Evolutionary conservation across 2,329 filamentous ascomycete genomes (phyloP).

Genomic region (Aspergillus phoenicis): DNA sequence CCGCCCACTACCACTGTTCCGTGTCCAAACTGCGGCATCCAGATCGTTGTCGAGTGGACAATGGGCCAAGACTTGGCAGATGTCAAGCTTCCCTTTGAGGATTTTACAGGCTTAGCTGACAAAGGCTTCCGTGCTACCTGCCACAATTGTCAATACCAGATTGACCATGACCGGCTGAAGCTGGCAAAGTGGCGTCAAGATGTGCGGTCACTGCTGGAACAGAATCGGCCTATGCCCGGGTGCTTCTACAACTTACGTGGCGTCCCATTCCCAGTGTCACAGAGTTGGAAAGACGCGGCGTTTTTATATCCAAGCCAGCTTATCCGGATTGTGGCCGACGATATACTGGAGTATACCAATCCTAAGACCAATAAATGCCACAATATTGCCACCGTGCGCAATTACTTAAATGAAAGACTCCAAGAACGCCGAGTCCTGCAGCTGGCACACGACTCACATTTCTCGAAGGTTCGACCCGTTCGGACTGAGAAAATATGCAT

Average conservation of each 20-base stretch:
- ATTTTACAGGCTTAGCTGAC: constrained; percentile 36
- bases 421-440: constrained; percentile 41
- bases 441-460: constrained; percentile 13
- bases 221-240: constrained; percentile 64
- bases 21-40: constrained; percentile 58
- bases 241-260: constrained; percentile 64
- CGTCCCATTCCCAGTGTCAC: constrained; percentile 37
- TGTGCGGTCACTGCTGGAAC: constrained; percentile 49
- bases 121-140: constrained; percentile 56
- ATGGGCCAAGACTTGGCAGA: background rate
- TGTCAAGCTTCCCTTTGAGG: constrained; percentile 20
- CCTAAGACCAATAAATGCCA: background rate
- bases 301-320: background rate
- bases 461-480: constrained; percentile 5
- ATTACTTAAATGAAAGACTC: constrained; percentile 53
- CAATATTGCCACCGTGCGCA: constrained; percentile 41
- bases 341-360: background rate
- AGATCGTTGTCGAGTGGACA: constrained; percentile 25
- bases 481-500: constrained; percentile 31
- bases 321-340: background rate
- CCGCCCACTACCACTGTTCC: constrained; percentile 49
- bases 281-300: constrained; percentile 19
- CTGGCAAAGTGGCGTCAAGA: constrained; percentile 65
- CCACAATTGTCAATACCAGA: constrained; percentile 49
- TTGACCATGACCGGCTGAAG: constrained; percentile 62